These are phyloP conservation scores for Aspergillus puulaauensis DNA, from an alignment of 2,329 filamentous ascomycete genomes.

Conservation along the genomic window DNA sequence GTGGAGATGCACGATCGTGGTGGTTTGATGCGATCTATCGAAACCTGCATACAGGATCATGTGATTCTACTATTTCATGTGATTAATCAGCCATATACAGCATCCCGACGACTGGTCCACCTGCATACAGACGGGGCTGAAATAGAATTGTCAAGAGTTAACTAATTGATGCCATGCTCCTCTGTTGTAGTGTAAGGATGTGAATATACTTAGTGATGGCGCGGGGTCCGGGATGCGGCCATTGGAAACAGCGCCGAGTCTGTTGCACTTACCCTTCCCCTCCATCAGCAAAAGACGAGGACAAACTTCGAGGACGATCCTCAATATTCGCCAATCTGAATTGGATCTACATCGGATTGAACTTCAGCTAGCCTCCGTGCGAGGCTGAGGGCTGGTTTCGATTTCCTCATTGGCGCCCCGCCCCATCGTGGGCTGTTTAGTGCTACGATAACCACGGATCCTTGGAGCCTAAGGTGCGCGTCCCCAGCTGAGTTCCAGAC, in stretches of 20 bases:
- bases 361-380: background rate
- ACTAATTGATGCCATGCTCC: background rate
- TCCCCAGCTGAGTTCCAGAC: background rate
- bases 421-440: slow-evolving; percentile 3
- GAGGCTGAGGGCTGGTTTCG: background rate
- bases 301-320: background rate
- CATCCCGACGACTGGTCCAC: background rate
- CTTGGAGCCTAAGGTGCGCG: slow-evolving; percentile 3
- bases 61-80: background rate
- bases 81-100: background rate
- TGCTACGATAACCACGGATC: slow-evolving; percentile 5
- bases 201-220: background rate
- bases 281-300: background rate
- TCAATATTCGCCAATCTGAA: background rate
- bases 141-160: background rate
- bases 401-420: slow-evolving; percentile 4
- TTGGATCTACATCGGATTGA: background rate
- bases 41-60: background rate
- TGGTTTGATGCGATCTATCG: background rate
- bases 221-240: background rate
- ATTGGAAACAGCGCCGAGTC: background rate
- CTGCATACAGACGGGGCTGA: background rate
- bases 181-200: background rate
- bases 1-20: background rate
- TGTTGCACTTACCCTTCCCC: background rate